Base-by-base conservation (phyloP, 805 yeast genomes). In the Yarrowia sp. region DNA sequence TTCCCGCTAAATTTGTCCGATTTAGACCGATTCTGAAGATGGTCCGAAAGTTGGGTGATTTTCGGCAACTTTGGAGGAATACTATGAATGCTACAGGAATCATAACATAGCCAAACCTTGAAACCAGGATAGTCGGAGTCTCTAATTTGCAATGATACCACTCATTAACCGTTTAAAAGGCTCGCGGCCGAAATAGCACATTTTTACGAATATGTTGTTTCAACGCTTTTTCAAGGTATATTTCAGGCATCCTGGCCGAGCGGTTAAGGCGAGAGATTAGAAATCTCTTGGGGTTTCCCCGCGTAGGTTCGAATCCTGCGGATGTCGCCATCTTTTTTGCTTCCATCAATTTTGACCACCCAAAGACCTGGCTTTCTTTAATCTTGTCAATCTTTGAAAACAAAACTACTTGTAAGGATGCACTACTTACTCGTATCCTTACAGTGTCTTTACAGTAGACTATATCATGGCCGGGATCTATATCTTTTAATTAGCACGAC, bases 231-330 rank as follows among this genome's bases (percentile, higher is more conserved):
- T 43, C 5, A 8, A 12, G 32, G 2, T 7, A 16, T 22, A 40
- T 40, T 21, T 40, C 26, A 6, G 1, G 54, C 54, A 48, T 48
- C 54, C 54, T 48, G 54, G 54, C 54, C 54, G 54, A 48, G 54
- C 54, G 54, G 54, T 48, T 48, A 48, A 48, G 54, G 54, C 54
- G 54, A 48, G 54, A 48, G 54, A 48, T 48, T 48, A 48, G 54
- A 48, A 48, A 48, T 48, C 54, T 48, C 54, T 48, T 48, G 54
- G 54, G 54, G 54, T 48, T 48, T 48, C 54, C 54, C 54, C 54
- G 54, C 54, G 54, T 48, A 48, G 54, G 54, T 48, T 48, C 54
- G 54, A 48, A 48, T 48, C 54, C 54, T 48, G 54, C 54, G 54
- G 54, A 48, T 48, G 54, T 48, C 54, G 54, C 36, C 54, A 48